A percentile compares a stretch with the other conserved stretches of the same genome.
phyloP scores from a whole-genome alignment of 768 basidiomycete genomes.

The Suillus cothurnatus region DNA sequence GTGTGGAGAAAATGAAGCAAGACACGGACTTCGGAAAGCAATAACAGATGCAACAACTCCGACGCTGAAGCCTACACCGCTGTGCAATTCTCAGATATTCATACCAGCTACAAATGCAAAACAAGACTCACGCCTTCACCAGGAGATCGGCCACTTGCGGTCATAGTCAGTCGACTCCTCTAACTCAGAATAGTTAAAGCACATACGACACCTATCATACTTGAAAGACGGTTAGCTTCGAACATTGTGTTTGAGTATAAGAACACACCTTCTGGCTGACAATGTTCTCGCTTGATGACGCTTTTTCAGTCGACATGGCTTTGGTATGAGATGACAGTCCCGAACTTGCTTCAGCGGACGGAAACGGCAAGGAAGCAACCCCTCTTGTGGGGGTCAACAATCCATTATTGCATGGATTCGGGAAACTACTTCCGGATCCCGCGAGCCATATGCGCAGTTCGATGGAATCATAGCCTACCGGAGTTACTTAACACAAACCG shows the following conservation, averaged over 20 bases:
- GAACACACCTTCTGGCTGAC: conserved; percentile 79
- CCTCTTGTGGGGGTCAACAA: background rate
- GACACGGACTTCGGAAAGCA: conserved; percentile 82
- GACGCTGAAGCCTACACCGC: conserved; percentile 86
- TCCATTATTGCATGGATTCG: background rate
- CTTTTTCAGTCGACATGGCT: conserved; percentile 50
- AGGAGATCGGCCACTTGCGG: conserved; percentile 72
- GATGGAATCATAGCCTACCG: background rate
- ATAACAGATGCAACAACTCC: conserved; percentile 90
- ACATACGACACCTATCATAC: conserved; percentile 89
- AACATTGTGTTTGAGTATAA: background rate
- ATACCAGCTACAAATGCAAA: background rate
- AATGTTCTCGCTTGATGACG: conserved; percentile 86
- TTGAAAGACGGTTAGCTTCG: conserved; percentile 27
- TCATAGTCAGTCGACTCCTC: conserved; percentile 12
- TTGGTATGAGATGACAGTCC: conserved; percentile 11
- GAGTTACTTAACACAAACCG: background rate
- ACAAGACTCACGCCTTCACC: conserved; percentile 76
- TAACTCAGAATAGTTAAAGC: conserved; percentile 22
- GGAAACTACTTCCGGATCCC: background rate
- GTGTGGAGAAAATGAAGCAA: conserved; percentile 1
- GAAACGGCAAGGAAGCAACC: conserved; percentile 1
- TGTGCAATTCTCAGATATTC: conserved; percentile 33
- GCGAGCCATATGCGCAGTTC: conserved; percentile 13
- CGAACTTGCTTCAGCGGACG: background rate